A percentile compares a stretch with the other conserved stretches of the same genome.
Conservation (phyloP, 768 basidiomycete genomes). For the Trametes gibbosa region DNA sequence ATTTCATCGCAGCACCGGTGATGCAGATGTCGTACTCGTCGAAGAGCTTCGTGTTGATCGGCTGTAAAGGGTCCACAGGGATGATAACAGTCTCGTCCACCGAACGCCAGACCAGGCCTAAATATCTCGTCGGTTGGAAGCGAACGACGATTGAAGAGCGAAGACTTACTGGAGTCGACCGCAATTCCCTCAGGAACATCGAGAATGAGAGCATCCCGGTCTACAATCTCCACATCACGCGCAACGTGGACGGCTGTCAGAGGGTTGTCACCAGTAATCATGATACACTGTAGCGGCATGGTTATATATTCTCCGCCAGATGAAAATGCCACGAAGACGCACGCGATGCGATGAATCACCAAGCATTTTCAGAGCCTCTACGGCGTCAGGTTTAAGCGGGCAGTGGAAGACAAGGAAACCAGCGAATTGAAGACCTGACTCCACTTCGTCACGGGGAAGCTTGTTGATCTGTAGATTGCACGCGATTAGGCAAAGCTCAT, state of each 20-base stretch:
- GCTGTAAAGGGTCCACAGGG: slow-evolving; percentile 75
- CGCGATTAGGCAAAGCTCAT: not conserved
- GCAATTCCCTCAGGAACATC: slow-evolving; percentile 77
- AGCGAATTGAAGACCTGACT: slow-evolving; percentile 77
- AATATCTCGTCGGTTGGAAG: not conserved
- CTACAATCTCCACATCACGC: slow-evolving; percentile 93
- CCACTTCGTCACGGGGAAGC: slow-evolving; percentile 76
- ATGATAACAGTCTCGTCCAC: slow-evolving; percentile 92
- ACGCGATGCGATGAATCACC: slow-evolving; percentile 96
- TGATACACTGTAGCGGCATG: slow-evolving; percentile 68
- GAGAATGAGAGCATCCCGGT: slow-evolving; percentile 89
- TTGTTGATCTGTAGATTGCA: slow-evolving; percentile 72
- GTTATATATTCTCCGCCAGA: not conserved
- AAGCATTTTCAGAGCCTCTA: slow-evolving; percentile 89
- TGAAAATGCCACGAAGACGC: slow-evolving; percentile 32
- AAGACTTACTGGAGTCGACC: slow-evolving; percentile 55
- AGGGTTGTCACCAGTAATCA: slow-evolving; percentile 99
- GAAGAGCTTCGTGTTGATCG: slow-evolving; percentile 75
- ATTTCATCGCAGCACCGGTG: slow-evolving; percentile 91
- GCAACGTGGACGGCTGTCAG: slow-evolving; percentile 96
- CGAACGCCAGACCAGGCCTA: slow-evolving; percentile 89
- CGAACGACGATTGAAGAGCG: not conserved
- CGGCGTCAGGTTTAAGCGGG: slow-evolving; percentile 91
- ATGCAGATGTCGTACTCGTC: slow-evolving; percentile 93
- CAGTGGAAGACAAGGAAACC: slow-evolving; percentile 99